Conservation (phyloP, 495 filamentous ascomycete genomes). For the Penicillium simplicissimum region DNA sequence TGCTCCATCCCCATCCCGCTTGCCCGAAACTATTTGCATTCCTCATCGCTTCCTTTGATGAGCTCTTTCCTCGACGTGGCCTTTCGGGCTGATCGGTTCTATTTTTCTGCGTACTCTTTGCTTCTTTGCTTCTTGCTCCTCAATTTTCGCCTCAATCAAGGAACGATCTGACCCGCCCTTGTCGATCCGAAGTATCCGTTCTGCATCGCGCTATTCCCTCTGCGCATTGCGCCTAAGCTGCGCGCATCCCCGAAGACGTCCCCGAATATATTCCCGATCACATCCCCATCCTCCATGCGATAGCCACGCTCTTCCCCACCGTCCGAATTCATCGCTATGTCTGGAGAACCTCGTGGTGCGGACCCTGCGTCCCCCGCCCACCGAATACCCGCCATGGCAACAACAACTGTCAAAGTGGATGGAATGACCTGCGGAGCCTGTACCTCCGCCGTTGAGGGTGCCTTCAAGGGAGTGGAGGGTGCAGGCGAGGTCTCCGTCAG, state of each 20-base stretch:
- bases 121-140: neutral
- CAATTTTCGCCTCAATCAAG: constrained; percentile 14
- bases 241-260: constrained; percentile 1
- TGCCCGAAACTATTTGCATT: constrained; percentile 6
- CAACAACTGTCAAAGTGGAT: constrained; percentile 84
- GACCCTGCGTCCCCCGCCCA: constrained; percentile 15
- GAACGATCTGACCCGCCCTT: constrained; percentile 26
- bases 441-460: constrained; percentile 81
- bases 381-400: constrained; percentile 61
- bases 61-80: constrained; percentile 16
- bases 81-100: neutral
- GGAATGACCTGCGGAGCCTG: constrained; percentile 97
- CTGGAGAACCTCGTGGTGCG: constrained; percentile 23
- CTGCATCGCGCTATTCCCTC: constrained; percentile 17
- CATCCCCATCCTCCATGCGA: constrained; percentile 30
- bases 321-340: constrained; percentile 22
- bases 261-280: neutral
- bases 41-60: constrained; percentile 1
- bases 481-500: constrained; percentile 84
- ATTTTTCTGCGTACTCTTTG: neutral
- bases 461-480: constrained; percentile 78
- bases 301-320: constrained; percentile 24
- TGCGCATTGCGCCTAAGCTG: constrained; percentile 9
- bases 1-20: constrained; percentile 9
- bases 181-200: constrained; percentile 32